Percentiles rank a stretch among this genome's conserved stretches.
Conservation (phyloP, 2,329 filamentous ascomycete genomes). For the Stagonosporopsis cucurbitacearum region DNA sequence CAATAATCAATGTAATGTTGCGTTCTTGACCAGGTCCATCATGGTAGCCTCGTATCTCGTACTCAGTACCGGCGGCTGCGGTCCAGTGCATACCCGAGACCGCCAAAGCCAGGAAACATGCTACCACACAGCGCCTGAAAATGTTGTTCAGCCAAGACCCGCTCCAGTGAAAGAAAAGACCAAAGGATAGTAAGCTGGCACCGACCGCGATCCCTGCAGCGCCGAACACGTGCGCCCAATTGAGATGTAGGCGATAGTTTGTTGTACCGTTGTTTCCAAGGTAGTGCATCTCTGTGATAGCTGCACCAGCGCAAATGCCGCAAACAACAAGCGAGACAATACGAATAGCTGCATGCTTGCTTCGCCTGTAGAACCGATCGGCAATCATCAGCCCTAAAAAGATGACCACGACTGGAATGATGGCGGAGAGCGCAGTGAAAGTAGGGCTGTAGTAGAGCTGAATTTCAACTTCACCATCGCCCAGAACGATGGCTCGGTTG, state of each 20-base stretch:
- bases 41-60: conserved; percentile 61
- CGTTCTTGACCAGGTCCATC: conserved; percentile 52
- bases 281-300: conserved; percentile 87
- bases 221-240: conserved; percentile 66
- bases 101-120: conserved; percentile 71
- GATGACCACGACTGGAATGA: conserved; percentile 78
- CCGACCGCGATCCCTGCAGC: conserved; percentile 74
- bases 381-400: conserved; percentile 74
- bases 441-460: conserved; percentile 77
- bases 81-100: conserved; percentile 91
- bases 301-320: conserved; percentile 73
- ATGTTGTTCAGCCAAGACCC: conserved; percentile 78
- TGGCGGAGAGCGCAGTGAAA: conserved; percentile 78
- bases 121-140: conserved; percentile 75
- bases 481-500: conserved; percentile 78
- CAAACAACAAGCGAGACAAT: conserved; percentile 57
- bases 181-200: conserved; percentile 72
- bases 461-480: conserved; percentile 62
- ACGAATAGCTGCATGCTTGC: conserved; percentile 35
- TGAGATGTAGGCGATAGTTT: conserved; percentile 75
- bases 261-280: conserved; percentile 82
- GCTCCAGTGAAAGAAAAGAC: conserved; percentile 78
- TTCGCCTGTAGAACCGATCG: conserved; percentile 51
- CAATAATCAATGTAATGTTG: conserved; percentile 74
- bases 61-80: conserved; percentile 73